Base-by-base conservation (phyloP, 2,329 filamentous ascomycete species). In the Colletotrichum musicola region DNA sequence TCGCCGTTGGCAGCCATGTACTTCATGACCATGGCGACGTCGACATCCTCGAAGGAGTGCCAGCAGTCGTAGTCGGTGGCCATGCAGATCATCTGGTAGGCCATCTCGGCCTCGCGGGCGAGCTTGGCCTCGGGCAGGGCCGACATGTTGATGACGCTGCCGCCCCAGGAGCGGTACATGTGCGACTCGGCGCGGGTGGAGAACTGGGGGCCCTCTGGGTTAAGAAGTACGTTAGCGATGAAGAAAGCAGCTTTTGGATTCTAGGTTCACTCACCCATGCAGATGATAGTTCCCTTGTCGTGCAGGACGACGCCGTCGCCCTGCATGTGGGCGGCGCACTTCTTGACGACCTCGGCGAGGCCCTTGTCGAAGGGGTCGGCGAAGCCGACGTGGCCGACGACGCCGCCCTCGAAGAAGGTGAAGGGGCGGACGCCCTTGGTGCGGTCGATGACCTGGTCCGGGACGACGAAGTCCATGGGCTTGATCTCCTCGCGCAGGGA, bases 61-160 rank as follows among this genome's bases (percentile, higher is more conserved):
- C 96, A 99, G 89, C 95, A 98, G 85, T 99, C 96, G 81, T 99
- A 99, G 84, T 99, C 96, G 30, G 96, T 99, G 40, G 94, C 93
- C 96, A 99, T 99, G 86, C 95, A 97, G 77, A 99, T 97, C 89
- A 98, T 97, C 84, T 97, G 94, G 82, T 98, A 98, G 42, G 92
- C 92, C 74, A 99, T 92, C 85, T 99, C 96, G 25, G 96, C 96
- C 84, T 99, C 96, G 62, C 93, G 91, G 10, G 96, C 96, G 20
- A 99, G 90, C 86, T 99, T 99, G 57, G 95, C 93, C 83, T 99
- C 96, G 20, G 96, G 96, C 16, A 99, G 87, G 14, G 92, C 92
- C 51, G 93, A 97, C 96, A 99, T 99, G 88, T 98, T 98, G 86
- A 99, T 98, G 61, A 98, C 93, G 72, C 89, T 92, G 74, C 95